Evolutionary conservation across 768 basidiomycete genomes (phyloP), one percentile per base, ranked within the genome.

Genomic region (Clavaria fumosa): DNA sequence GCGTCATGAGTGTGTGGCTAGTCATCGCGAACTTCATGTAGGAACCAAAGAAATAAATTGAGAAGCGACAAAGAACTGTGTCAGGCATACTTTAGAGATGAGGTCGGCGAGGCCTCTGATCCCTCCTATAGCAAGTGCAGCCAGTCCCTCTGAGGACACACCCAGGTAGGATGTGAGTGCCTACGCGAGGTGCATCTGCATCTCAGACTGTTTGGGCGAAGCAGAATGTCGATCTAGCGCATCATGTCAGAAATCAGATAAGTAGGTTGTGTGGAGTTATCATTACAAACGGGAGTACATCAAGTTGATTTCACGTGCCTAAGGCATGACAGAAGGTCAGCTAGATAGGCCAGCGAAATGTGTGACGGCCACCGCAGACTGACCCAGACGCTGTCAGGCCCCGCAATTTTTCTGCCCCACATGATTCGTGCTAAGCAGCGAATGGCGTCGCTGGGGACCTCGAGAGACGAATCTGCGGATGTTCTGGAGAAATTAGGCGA

Each of bases 1-100:
- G 78, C 6, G 95, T 58, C 0, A 89, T 80, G 50, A 96, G 83
- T 0, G 93, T 79, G 53, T 99, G 97, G 5, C 84, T 83, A 7
- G 75, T 72, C n/a, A n/a, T n/a, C n/a, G n/a, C n/a, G n/a, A n/a
- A n/a, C n/a, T n/a, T n/a, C n/a, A n/a, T n/a, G n/a, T n/a, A n/a
- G n/a, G n/a, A n/a, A n/a, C n/a, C n/a, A n/a, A n/a, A n/a, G n/a
- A n/a, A n/a, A n/a, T n/a, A n/a, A n/a, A n/a, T n/a, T n/a, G n/a
- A n/a, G n/a, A n/a, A n/a, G n/a, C n/a, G n/a, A n/a, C n/a, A n/a
- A n/a, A n/a, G 52, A 96, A 90, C 90, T 97, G 45, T 15, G 22
- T 34, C n/a, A n/a, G n/a, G n/a, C n/a, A n/a, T n/a, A n/a, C n/a
- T n/a, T n/a, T n/a, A n/a, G 85, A 86, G 34, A 80, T 69, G 18